Evolutionary conservation across 2,329 filamentous ascomycete species (phyloP), one percentile per base, ranked within the genome.

Genomic region (Fusarium tuaranense): DNA sequence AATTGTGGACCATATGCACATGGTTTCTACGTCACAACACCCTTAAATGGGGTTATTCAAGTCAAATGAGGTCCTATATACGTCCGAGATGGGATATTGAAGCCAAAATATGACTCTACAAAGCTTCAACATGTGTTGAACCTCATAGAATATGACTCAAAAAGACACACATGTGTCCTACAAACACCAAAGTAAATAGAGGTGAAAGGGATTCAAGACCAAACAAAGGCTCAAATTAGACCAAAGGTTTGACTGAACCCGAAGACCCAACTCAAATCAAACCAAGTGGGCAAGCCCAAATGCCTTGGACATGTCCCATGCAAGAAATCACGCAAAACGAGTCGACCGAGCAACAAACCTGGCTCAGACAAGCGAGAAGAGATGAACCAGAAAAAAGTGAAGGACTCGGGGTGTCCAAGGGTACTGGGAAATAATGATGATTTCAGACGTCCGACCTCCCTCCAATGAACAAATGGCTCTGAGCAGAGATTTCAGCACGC

Each of bases 1-100:
- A 46, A 71, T 72, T 77, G 75, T 78, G 76, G 76, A 76, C 70
- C 76, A 68, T 44, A 63, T 71, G 60, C 44, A 65, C 20, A 70
- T 67, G 41, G 22, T 65, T 68, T 76, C 20, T 70, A 75, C 69
- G 72, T 76, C 75, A 78, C 63, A 39, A 22, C 25, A 70, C 59
- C 63, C 70, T 65, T 63, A 63, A 70, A 59, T 57, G 68, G 71
- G 71, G 53, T 74, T 59, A 53, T 63, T 51, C 4, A 39, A 62
- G 68, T 51, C 64, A 74, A 63, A 65, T 55, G 57, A 66, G 38
- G 68, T 27, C 68, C 22, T 63, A 63, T 53, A 51, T 57, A 30
- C 34, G 41, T 65, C 55, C 44, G 6, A 64, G 34, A 57, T 22
- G 34, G 51, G 13, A 18, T n/a, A 9, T 44, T 32, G 9, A 62